Evolutionary conservation across 1,284 basidiomycete genomes (phyloP).

Genomic region (Cutaneotrichosporon curvatum): DNA sequence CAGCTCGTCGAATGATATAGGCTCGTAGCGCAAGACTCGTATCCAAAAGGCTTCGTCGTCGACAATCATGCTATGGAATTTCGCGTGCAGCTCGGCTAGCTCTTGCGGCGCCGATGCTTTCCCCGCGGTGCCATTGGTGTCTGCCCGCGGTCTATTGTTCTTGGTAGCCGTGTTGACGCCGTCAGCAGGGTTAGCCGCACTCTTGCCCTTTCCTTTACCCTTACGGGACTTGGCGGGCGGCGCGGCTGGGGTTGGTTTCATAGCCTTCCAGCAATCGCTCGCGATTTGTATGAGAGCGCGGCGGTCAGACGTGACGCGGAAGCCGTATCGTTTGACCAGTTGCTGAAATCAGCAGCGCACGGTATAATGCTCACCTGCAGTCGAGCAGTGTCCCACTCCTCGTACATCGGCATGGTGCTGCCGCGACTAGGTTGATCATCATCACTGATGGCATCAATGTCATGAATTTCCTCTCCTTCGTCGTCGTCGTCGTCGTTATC

Average conservation of each 20-base stretch:
- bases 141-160: slow-evolving; percentile 9
- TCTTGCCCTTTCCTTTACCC: not conserved
- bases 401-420: not conserved
- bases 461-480: not conserved
- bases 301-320: slow-evolving; percentile 24
- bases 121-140: slow-evolving; percentile 19
- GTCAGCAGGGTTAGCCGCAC: too few relatives aligned
- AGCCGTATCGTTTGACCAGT: slow-evolving; percentile 29
- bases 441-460: slow-evolving; percentile 8
- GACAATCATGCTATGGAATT: slow-evolving; percentile 30
- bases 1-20: slow-evolving; percentile 41
- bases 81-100: slow-evolving; percentile 26
- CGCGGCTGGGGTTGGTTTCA: slow-evolving; percentile 21
- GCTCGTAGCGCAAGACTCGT: slow-evolving; percentile 43
- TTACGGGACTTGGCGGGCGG: not conserved
- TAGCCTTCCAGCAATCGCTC: slow-evolving; percentile 36
- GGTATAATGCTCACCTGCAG: slow-evolving; percentile 29
- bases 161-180: too few relatives aligned
- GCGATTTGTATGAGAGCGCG: slow-evolving; percentile 30
- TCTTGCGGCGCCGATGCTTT: slow-evolving; percentile 2
- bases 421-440: too few relatives aligned
- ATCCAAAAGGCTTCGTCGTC: slow-evolving; percentile 27
- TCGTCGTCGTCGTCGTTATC: not conserved
- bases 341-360: not conserved
- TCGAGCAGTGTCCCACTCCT: slow-evolving; percentile 7